Evolutionary conservation across 306 rosid genomes (phyloP), one percentile per base, ranked within the genome.

Genomic region (Malus orientalis): DNA sequence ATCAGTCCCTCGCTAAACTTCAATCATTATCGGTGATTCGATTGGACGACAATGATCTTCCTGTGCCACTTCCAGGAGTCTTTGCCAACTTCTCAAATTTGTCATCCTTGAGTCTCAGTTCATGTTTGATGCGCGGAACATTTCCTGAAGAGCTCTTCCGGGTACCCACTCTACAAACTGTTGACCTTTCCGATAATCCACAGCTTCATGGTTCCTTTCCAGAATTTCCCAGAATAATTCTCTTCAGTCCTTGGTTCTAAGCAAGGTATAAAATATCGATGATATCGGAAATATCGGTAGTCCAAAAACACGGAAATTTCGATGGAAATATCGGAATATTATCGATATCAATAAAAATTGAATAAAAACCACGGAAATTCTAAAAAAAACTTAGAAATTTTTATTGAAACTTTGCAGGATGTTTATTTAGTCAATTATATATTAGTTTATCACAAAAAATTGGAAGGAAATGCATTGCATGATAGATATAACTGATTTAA

Each of bases 101-200:
- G 87, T 75, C 80, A 49, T 67, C 79, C 20, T 64, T 86, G 57
- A 36, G 40, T 36, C 40, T 36, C 40, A 8, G 40, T 40, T 86
- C 68, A 11, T 29, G 1, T 0, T 1, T 19, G 86, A 83, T n/a
- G 12, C 9, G 1, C 44, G 44, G 44, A 40, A 40, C 11, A 8
- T 40, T 85, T 85, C 18, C 89, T 85, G 0, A 6, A 53, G 36
- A 73, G 27, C 80, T 85, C 7, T 77, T 82, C 73, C 74, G 30
- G 69, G 67, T 82, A 32, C 75, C 79, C 23, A 69, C 79, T 9
- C 80, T 82, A 1, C 75, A 29, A 8, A 69, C 4, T 27, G 11
- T 85, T 1, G 84, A 75, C 49, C 1, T 76, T n/a, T 22, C 78
- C 0, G 0, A 3, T 38, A 85, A 85, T 40, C 2, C 0, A 2